Evolutionary conservation across 768 basidiomycete genomes (phyloP), one percentile per base, ranked within the genome.

Genomic region (Flagelloscypha sp.): DNA sequence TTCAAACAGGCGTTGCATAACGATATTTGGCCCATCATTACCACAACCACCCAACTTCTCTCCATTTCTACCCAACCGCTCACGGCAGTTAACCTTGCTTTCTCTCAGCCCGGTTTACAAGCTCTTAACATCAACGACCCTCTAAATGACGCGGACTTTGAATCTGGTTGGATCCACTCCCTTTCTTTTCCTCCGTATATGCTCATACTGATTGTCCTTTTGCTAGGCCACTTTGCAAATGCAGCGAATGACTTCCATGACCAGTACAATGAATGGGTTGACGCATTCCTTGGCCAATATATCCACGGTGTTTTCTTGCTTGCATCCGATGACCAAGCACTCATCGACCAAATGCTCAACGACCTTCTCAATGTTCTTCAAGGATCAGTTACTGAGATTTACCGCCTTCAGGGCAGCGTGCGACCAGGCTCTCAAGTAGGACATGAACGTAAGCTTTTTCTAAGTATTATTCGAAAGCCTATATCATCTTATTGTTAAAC

Each of bases 371-470:
- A 35, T 5, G 44, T 40, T 27, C 30, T 53, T 13, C 41, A 43
- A 5, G 28, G 35, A 5, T 48, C 45, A 5, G 42, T 53, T 19
- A 47, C 41, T 3, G 50, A 49, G 32, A 30, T 41, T 22, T 28
- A 49, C 37, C 25, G 46, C 17, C 24, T 52, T 11, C 37, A 49
- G 34, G 53, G 46, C 16, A 37, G 37, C 9, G 45, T 45, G 12
- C 47, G 58, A 7, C 56, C 56, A 7, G 54, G 43, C 8, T 18
- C 35, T 10, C 41, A 53, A 21, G 33, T 44, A 43, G 49, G 49
- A 2, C 49, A 51, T 18, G 57, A 63, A 44, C 56, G 58, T 37
- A 50, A 54, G 41, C 49, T 46, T 15, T 54, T 33, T 30, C 19
- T 49, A 48, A 10, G 17, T 9, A 18, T 32, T 2, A 7, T 6